phyloP scores from a whole-genome alignment of 23 red algal genomes.

The Gracilaria domingensis region DNA sequence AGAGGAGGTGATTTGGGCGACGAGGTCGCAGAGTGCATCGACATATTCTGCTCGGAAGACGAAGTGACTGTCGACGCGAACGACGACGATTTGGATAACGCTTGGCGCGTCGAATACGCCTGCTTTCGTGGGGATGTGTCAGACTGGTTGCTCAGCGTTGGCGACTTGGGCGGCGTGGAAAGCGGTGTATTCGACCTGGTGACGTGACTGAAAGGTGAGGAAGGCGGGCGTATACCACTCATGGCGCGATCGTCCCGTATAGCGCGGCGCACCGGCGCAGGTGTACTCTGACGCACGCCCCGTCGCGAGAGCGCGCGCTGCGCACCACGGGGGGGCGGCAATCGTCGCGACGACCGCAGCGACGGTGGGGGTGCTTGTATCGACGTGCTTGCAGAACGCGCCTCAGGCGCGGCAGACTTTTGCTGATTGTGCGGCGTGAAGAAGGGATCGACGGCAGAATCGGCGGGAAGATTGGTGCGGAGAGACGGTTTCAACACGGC shows the following conservation, averaged over 20 bases:
- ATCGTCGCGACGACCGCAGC: background rate
- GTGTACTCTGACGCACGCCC: background rate
- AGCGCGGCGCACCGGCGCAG: background rate
- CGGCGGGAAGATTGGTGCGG: background rate
- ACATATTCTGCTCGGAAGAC: background rate
- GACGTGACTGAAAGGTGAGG: background rate
- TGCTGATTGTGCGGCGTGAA: background rate
- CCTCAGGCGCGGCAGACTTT: background rate
- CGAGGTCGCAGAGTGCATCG: background rate
- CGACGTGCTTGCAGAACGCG: too few relatives aligned
- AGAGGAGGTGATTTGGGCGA: background rate
- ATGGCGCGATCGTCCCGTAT: background rate
- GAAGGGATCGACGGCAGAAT: background rate
- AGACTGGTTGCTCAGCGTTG: background rate
- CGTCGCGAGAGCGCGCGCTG: background rate
- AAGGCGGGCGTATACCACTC: background rate
- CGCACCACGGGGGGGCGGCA: background rate
- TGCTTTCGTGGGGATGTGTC: background rate
- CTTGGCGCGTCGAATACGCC: background rate
- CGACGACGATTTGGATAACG: constrained; percentile 1
- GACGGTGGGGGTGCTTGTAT: background rate
- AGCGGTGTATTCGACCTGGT: background rate
- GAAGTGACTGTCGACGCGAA: background rate
- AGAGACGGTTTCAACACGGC: background rate
- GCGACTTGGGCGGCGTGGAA: constrained; percentile 27